Percentiles rank a stretch among this genome's conserved stretches.
phyloP scores from a whole-genome alignment of 257 asterid species.

The Lycium barbarum region DNA sequence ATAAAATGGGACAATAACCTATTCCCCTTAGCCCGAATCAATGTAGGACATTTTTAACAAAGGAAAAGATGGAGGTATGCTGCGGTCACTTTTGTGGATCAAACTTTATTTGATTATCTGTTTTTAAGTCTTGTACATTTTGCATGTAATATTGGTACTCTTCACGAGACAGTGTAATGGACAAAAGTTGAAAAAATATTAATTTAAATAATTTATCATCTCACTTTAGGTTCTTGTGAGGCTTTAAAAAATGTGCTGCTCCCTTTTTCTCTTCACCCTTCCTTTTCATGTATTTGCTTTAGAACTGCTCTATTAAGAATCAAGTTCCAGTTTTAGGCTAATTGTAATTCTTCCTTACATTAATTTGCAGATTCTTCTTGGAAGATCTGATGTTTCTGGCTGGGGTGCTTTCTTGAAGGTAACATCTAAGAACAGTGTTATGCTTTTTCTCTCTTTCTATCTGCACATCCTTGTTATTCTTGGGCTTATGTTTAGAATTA shows the following conservation, averaged over 20 bases:
- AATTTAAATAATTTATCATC: not conserved
- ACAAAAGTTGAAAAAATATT: not conserved
- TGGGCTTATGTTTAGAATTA: conserved; percentile 23
- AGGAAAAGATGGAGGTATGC: not conserved
- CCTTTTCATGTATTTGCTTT: not conserved
- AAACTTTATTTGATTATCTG: not conserved
- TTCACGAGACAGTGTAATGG: not conserved
- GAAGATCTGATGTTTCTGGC: conserved; percentile 93
- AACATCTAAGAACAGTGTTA: conserved; percentile 32
- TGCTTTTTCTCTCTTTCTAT: conserved; percentile 1
- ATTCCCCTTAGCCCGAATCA: not conserved
- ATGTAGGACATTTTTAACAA: not conserved
- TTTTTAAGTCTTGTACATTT: not conserved
- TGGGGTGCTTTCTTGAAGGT: conserved; percentile 99
- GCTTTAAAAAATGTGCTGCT: not conserved
- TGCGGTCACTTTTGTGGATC: not conserved
- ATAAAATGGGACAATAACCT: not conserved
- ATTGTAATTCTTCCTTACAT: conserved; percentile 25
- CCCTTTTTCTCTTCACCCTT: not conserved
- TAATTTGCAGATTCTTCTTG: conserved; percentile 75
- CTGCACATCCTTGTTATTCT: not conserved
- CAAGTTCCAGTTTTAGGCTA: not conserved
- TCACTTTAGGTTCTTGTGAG: not conserved
- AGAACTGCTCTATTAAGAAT: conserved; percentile 11
- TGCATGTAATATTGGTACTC: not conserved